phyloP scores from a whole-genome alignment of 495 filamentous ascomycete species.

The Massariosphaeria phaeospora region DNA sequence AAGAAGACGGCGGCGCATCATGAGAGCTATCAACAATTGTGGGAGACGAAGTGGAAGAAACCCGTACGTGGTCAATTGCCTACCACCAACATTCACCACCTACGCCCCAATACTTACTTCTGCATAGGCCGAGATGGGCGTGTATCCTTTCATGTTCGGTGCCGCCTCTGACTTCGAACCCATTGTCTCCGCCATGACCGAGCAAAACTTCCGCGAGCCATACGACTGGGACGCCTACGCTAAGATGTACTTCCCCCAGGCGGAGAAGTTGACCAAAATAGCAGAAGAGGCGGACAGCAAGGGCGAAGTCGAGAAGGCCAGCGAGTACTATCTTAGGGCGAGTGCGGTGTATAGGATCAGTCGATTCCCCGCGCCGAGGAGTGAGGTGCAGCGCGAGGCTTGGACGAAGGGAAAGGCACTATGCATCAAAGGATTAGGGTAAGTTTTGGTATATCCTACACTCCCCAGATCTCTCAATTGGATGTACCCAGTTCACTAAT shows the following conservation, averaged over 20 bases:
- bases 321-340: conserved; percentile 54
- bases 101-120: not conserved
- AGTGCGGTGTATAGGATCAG: conserved; percentile 66
- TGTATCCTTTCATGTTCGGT: conserved; percentile 80
- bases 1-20: conserved; percentile 52
- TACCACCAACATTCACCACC: not conserved
- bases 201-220: conserved; percentile 58
- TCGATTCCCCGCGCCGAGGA: conserved; percentile 55
- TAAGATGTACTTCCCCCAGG: conserved; percentile 54
- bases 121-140: conserved; percentile 52
- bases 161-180: conserved; percentile 64
- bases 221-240: conserved; percentile 61
- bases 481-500: not conserved
- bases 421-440: conserved; percentile 54
- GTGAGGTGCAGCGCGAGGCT: conserved; percentile 59
- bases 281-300: conserved; percentile 47
- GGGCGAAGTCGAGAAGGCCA: conserved; percentile 49
- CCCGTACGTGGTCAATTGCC: conserved; percentile 46
- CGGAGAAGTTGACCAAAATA: conserved; percentile 47
- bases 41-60: conserved; percentile 77
- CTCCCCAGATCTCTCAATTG: not conserved
- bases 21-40: conserved; percentile 65
- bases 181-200: conserved; percentile 61
- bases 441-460: not conserved
- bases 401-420: conserved; percentile 64